Base-by-base conservation (phyloP, 192 early-diverging fungal genomes). In the Podila verticillata region DNA sequence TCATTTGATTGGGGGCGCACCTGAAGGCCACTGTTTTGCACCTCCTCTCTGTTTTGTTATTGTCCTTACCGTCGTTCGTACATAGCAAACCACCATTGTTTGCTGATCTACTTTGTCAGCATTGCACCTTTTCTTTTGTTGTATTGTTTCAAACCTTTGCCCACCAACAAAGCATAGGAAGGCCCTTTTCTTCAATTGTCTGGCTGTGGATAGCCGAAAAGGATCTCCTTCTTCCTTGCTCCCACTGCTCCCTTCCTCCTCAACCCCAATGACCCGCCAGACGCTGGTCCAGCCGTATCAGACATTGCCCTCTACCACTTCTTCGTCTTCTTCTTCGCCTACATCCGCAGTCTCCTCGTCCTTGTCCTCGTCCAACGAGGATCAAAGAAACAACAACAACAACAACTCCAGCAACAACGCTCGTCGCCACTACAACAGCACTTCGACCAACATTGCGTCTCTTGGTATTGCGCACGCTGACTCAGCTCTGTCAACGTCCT, bases 281-380 rank as follows among this genome's bases (percentile, higher is more conserved):
- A 26, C 51, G 51, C 51, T 54, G 51, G 51, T 54, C 51, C 51
- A 54, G 51, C 51, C 51, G 51, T 54, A 54, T 54, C 51, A 54
- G 51, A 54, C 51, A 24, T 54, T 54, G 24, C 51, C 51, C 20
- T 24, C 6, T 19, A 54, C n/a, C 51, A 24, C 51, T 26, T 26
- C 5, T 26, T 54, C 51, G 20, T 26, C 51, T 12, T 54, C 51
- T 54, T 54, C n/a, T 54, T 54, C 51, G 20, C 24, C 51, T n/a
- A 22, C 51, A 26, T 54, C 51, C 22, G 20, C 51, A 54, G 24
- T 24, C n/a, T 54, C 51, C 20, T 26, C 20, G 51, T 54, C 51
- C 20, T 12, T 54, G 22, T 54, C 51, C 51, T 54, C 24, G 5
- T 8, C 51, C 51, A 54, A 19, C 51, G 24, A 54, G n/a, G 24